Conservation (phyloP, 1,139 yeast species). For the Candida sojae region DNA sequence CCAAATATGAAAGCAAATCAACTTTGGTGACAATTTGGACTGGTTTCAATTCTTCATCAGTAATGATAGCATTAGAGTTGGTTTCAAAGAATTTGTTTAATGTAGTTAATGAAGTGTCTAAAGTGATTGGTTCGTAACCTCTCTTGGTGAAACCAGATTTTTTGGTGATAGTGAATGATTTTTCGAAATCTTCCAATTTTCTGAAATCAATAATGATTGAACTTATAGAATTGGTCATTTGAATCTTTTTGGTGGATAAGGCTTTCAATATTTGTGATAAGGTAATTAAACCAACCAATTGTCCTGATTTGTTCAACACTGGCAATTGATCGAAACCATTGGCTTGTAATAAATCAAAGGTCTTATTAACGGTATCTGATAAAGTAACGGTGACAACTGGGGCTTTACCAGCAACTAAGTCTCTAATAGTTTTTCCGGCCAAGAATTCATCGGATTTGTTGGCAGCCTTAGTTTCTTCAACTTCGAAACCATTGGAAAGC, state of each 20-base stretch:
- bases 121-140: conserved; percentile 67
- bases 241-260: conserved; percentile 63
- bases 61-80: conserved; percentile 82
- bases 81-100: conserved; percentile 83
- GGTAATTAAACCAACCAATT: conserved; percentile 76
- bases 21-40: conserved; percentile 87
- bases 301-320: conserved; percentile 60
- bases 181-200: conserved; percentile 68
- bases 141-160: conserved; percentile 63
- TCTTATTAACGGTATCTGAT: conserved; percentile 62
- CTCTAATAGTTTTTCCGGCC: conserved; percentile 54
- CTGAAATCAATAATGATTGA: conserved; percentile 74
- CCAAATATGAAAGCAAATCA: conserved; percentile 71
- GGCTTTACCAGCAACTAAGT: conserved; percentile 63
- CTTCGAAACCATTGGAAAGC: conserved; percentile 70
- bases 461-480: conserved; percentile 49
- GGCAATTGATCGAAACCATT: conserved; percentile 89
- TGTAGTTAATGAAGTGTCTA: conserved; percentile 66
- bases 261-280: conserved; percentile 71
- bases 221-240: conserved; percentile 60
- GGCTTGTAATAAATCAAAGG: conserved; percentile 69
- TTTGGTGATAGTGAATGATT: conserved; percentile 64
- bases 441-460: conserved; percentile 55
- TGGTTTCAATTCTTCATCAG: conserved; percentile 71
- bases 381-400: conserved; percentile 79